Base-by-base conservation (phyloP, 352 stramenopile species). In the Pythium aristosporum region DNA sequence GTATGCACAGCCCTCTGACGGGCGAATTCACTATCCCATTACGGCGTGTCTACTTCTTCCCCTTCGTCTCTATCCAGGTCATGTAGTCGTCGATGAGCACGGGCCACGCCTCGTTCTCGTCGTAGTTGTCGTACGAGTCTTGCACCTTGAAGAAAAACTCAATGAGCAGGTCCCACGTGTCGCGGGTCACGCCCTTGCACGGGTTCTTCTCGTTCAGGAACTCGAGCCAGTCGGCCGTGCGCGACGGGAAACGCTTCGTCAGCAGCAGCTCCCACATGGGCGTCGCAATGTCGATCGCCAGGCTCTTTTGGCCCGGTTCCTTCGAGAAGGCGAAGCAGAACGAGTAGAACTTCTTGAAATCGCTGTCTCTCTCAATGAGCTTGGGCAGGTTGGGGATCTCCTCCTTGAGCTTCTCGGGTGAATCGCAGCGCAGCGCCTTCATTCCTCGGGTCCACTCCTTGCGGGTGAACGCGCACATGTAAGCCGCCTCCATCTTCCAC, bases 11-110 rank as follows among this genome's bases (percentile, higher is more conserved):
- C 37, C 37, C 37, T 42, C 36, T 12, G n/a, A 42, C 2, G 37
- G 15, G 37, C 10, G 15, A 42, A 42, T 42, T 12, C 11, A 16
- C 37, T 42, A 16, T 42, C 25, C 25, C 25, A 30, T 42, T 42
- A 42, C 3, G 3, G 15, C 37, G 37, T 42, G 37, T 42, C 42
- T 85, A 72, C 67, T 90, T 90, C 58, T 80, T 80, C 23, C 66
- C 66, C 41, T 63, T 73, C 23, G 63, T 75, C 57, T 89, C 77
- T 87, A 92, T 87, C 80, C 85, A 93, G 39, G 70, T 69, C 85
- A 96, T 94, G 71, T 85, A 96, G 71, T 96, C 87, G 70, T 96
- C 87, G 57, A 96, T 94, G 52, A 96, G 81, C 68, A 96, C 87
- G 30, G 87, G 87, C 87, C 87, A 96, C 13, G 87, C 87, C 63